These are phyloP conservation scores for Phialemoniopsis sp. DNA, from an alignment of 2,329 filamentous ascomycete species.

Conservation along the genomic window DNA sequence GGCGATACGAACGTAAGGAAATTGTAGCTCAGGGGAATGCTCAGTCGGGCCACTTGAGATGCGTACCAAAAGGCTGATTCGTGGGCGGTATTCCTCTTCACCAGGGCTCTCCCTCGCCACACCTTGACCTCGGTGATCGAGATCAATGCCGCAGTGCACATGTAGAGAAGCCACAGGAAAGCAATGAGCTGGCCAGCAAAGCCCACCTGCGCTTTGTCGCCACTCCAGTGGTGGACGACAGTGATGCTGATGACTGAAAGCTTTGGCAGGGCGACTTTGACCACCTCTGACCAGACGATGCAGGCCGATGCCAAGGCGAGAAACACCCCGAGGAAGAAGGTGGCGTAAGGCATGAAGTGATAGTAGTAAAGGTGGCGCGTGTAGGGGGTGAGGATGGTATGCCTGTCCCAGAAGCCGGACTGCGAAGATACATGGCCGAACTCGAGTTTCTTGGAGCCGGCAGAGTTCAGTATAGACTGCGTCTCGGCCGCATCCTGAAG, in stretches of 20 bases:
- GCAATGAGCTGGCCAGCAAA: conserved; percentile 84
- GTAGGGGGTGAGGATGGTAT: conserved; percentile 70
- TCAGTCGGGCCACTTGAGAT: conserved; percentile 86
- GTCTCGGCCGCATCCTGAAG: conserved; percentile 70
- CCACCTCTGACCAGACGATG: conserved; percentile 90
- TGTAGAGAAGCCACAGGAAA: conserved; percentile 88
- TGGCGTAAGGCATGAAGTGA: conserved; percentile 65
- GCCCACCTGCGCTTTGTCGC: conserved; percentile 70
- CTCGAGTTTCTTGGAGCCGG: conserved; percentile 73
- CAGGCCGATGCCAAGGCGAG: conserved; percentile 72
- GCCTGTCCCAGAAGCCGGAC: conserved; percentile 47
- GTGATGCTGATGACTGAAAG: conserved; percentile 66
- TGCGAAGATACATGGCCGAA: conserved; percentile 59
- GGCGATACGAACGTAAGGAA: conserved; percentile 85
- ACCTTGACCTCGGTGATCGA: conserved; percentile 91
- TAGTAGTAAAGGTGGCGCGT: conserved; percentile 76
- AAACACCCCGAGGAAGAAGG: conserved; percentile 61
- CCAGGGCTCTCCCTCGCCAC: conserved; percentile 93
- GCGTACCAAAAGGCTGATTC: conserved; percentile 97
- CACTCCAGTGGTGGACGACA: conserved; percentile 71
- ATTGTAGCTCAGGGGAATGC: conserved; percentile 91
- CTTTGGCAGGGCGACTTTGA: conserved; percentile 75
- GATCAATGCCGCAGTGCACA: conserved; percentile 84
- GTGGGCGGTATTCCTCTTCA: conserved; percentile 84
- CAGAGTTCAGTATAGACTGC: conserved; percentile 81